Conservation (phyloP, 1,284 basidiomycete genomes). For the Ustilago hordei region DNA sequence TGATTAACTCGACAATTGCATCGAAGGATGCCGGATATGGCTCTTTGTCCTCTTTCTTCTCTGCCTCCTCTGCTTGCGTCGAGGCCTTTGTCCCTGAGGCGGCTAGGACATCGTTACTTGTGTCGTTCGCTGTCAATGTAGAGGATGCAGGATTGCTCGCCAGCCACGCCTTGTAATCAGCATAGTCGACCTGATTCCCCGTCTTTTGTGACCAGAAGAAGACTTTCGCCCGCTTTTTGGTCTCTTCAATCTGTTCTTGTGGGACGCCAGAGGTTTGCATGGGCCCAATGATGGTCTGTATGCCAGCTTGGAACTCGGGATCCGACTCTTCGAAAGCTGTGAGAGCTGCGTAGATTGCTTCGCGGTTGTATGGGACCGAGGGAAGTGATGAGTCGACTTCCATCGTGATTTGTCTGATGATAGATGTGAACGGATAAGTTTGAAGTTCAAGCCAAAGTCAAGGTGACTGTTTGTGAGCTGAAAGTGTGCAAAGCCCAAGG, state of each 20-base stretch:
- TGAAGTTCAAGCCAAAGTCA: too few species aligned
- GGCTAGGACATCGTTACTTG: neutral
- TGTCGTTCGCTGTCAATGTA: neutral
- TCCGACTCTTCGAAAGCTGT: conserved; percentile 36
- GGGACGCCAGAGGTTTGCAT: conserved; percentile 48
- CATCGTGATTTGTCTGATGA: conserved; percentile 8
- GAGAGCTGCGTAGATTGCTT: conserved; percentile 40
- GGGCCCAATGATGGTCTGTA: conserved; percentile 50
- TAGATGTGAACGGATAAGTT: neutral
- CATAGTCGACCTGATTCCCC: conserved; percentile 39
- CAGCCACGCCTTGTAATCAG: conserved; percentile 45
- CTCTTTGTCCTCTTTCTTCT: conserved; percentile 34
- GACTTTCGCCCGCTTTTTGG: conserved; percentile 44
- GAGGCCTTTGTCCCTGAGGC: neutral
- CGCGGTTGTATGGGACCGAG: conserved; percentile 33
- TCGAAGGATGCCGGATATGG: conserved; percentile 65
- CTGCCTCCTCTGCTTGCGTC: neutral
- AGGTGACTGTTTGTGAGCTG: too few species aligned
- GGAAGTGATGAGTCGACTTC: conserved; percentile 23
- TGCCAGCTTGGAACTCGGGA: conserved; percentile 50
- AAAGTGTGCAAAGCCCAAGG: too few species aligned
- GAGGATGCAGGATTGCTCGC: conserved; percentile 7
- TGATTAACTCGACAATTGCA: conserved; percentile 66
- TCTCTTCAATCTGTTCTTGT: conserved; percentile 46
- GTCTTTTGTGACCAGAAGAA: conserved; percentile 54